A percentile compares a stretch with the other conserved stretches of the same genome.
These are phyloP conservation scores for Mortierella hygrophila DNA, from an alignment of 192 early-diverging fungal species.

Conservation along the genomic window DNA sequence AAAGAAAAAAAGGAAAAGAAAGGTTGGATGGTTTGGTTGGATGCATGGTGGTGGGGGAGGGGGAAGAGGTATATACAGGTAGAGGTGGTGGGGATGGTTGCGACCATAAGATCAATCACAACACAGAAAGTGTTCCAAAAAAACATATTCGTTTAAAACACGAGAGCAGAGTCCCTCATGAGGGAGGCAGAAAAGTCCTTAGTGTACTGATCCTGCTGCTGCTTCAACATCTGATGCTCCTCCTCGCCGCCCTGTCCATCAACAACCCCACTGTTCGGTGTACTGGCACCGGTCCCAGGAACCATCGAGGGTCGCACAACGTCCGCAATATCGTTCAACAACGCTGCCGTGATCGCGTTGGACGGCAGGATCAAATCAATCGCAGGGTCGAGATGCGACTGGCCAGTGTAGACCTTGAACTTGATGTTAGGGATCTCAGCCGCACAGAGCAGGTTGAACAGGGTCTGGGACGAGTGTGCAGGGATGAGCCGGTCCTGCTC, in stretches of 20 bases:
- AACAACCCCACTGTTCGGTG: slow-evolving; percentile 23
- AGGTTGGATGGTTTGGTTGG: background rate
- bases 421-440: slow-evolving; percentile 56
- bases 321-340: slow-evolving; percentile 47
- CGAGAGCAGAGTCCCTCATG: slow-evolving; percentile 17
- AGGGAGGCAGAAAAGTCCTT: slow-evolving; percentile 33
- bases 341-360: slow-evolving; percentile 39
- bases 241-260: slow-evolving; percentile 33
- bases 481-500: slow-evolving; percentile 48
- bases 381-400: slow-evolving; percentile 44
- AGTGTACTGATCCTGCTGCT: slow-evolving; percentile 44
- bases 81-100: background rate
- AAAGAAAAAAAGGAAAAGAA: background rate
- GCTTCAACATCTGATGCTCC: slow-evolving; percentile 19
- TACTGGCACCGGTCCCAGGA: slow-evolving; percentile 33
- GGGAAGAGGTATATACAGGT: background rate
- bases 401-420: slow-evolving; percentile 52
- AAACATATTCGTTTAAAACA: background rate
- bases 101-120: background rate
- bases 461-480: slow-evolving; percentile 38
- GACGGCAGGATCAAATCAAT: slow-evolving; percentile 52
- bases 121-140: too few species aligned
- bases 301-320: slow-evolving; percentile 22
- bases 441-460: slow-evolving; percentile 42
- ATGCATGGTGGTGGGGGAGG: too few species aligned